Percentiles rank a stretch among this genome's conserved stretches.
These are phyloP conservation scores for Trichoderma afroharzianum DNA, from an alignment of 2,329 filamentous ascomycete genomes.

Conservation along the genomic window DNA sequence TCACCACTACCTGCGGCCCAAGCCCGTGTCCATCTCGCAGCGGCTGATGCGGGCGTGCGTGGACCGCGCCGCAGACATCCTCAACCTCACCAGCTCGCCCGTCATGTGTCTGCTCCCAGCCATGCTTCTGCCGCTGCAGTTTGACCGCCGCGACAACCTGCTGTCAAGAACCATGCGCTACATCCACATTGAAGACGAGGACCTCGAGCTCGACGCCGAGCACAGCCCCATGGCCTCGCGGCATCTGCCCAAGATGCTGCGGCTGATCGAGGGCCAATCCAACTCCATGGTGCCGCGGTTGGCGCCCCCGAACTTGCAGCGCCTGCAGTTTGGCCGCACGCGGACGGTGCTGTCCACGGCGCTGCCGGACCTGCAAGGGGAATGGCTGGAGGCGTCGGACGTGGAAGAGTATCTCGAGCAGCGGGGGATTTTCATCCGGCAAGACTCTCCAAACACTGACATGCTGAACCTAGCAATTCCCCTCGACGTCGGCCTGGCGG, in stretches of 20 bases:
- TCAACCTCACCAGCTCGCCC: not conserved
- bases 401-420: slow-evolving; percentile 17
- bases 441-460: not conserved
- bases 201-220: not conserved
- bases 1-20: not conserved
- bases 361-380: slow-evolving; percentile 6
- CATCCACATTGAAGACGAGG: not conserved
- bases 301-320: slow-evolving; percentile 8
- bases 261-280: slow-evolving; percentile 3
- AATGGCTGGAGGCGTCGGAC: slow-evolving; percentile 14
- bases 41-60: slow-evolving; percentile 4
- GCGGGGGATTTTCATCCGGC: slow-evolving; percentile 6
- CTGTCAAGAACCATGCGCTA: not conserved
- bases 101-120: slow-evolving; percentile 5
- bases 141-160: not conserved
- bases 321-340: slow-evolving; percentile 7
- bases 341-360: slow-evolving; percentile 12
- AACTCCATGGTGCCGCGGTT: not conserved
- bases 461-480: not conserved
- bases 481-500: not conserved
- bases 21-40: slow-evolving; percentile 4
- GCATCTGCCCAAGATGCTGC: slow-evolving; percentile 2
- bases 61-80: not conserved
- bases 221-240: not conserved
- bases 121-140: slow-evolving; percentile 7